These are phyloP conservation scores for Cutaneotrichosporon sp. DNA, from an alignment of 1,284 basidiomycete species.

Conservation along the genomic window DNA sequence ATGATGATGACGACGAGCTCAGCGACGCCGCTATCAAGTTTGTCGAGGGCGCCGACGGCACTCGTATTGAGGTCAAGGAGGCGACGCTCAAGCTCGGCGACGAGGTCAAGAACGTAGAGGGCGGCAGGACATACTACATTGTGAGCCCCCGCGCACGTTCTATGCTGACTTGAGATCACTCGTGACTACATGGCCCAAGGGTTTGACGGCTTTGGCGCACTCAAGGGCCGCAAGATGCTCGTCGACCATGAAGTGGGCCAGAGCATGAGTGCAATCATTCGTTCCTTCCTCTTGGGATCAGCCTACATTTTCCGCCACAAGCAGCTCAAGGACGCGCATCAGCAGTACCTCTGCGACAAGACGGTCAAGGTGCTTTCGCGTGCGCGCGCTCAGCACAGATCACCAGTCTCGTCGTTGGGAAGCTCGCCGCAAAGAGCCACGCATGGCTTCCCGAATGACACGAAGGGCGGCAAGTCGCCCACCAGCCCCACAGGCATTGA, in stretches of 20 bases:
- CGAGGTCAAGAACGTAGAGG: conserved; percentile 55
- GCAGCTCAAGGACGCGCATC: conserved; percentile 37
- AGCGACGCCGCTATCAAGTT: conserved; percentile 39
- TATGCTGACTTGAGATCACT: conserved; percentile 35
- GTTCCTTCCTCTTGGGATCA: conserved; percentile 70
- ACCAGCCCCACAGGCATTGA: not conserved
- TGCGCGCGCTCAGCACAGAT: conserved; percentile 23
- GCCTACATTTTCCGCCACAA: conserved; percentile 48
- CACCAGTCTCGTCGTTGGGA: conserved; percentile 18
- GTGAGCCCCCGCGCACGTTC: conserved; percentile 49
- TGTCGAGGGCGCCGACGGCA: conserved; percentile 45
- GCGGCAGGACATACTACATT: conserved; percentile 63
- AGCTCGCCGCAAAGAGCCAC: conserved; percentile 12
- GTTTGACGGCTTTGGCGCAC: conserved; percentile 71
- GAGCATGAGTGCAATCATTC: conserved; percentile 72
- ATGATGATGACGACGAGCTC: conserved; percentile 24
- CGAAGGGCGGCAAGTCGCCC: not conserved
- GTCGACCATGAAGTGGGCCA: conserved; percentile 81
- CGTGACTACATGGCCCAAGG: conserved; percentile 46
- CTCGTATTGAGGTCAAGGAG: conserved; percentile 47
- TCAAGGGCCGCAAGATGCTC: conserved; percentile 64
- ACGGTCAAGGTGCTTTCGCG: conserved; percentile 33
- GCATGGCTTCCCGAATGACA: not conserved
- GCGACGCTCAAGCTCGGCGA: conserved; percentile 49
- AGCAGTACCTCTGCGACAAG: conserved; percentile 34